Conservation (phyloP, 768 basidiomycete genomes). For the Dendrothele bispora region DNA sequence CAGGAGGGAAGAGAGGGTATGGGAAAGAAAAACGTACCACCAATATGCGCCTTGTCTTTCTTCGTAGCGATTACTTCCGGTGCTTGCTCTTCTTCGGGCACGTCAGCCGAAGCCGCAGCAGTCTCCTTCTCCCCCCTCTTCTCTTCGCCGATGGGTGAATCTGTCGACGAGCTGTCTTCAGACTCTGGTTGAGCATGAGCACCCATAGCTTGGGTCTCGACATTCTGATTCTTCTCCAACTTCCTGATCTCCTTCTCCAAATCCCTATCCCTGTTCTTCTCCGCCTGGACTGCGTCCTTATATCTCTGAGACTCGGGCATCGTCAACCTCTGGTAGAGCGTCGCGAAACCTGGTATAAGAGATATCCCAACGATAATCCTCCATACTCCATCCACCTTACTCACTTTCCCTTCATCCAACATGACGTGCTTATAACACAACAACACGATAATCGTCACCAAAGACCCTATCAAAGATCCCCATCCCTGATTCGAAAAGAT, state of each 20-base stretch:
- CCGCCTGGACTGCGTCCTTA: conserved; percentile 33
- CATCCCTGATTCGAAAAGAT: conserved; percentile 80
- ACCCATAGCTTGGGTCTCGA: not conserved
- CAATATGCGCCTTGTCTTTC: conserved; percentile 10
- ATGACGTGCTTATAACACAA: conserved; percentile 63
- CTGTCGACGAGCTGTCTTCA: not conserved
- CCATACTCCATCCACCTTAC: conserved; percentile 65
- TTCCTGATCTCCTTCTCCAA: conserved; percentile 27
- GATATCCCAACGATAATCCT: conserved; percentile 72
- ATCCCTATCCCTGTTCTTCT: conserved; percentile 28
- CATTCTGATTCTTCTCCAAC: conserved; percentile 27
- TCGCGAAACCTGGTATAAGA: conserved; percentile 72
- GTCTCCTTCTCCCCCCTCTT: conserved; percentile 8
- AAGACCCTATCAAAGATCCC: conserved; percentile 65
- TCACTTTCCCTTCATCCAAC: conserved; percentile 54
- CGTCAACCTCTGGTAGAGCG: conserved; percentile 74
- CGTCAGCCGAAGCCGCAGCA: not conserved
- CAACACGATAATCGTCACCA: conserved; percentile 65
- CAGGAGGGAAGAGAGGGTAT: too few relatives aligned
- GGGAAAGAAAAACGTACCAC: too few relatives aligned
- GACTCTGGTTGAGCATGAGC: not conserved
- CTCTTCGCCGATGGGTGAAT: conserved; percentile 11
- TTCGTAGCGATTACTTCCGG: conserved; percentile 13
- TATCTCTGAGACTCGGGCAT: conserved; percentile 68
- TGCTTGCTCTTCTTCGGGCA: conserved; percentile 5